Base-by-base conservation (phyloP, 2,329 filamentous ascomycete species). In the Pezicula carpinea region DNA sequence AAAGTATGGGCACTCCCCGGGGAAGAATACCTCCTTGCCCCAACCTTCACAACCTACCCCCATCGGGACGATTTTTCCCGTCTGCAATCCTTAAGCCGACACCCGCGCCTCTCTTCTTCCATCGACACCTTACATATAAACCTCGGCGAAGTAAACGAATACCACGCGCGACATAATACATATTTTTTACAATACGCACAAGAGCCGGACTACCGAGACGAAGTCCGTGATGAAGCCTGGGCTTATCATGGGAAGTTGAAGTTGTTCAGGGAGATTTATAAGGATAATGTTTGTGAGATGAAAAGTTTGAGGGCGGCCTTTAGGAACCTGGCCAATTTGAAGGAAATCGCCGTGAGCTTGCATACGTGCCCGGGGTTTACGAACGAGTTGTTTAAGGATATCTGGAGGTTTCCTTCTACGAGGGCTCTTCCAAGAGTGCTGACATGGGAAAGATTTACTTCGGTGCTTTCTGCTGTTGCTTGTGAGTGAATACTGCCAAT, bases 191-290 rank as follows among this genome's bases (percentile, higher is more conserved):
- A 59, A 40, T 56, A 57, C 33, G 51, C 55, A 32, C 48, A 58
- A 39, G 56, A 62, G 13, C 51, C 56, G 3, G 57, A 57, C 36
- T 51, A 51, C 22, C 57, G 60, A 13, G 51, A 54, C 18, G 56
- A 61, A 31, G 52, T 57, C 11, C 57, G 59, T 48, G 54, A 58
- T n/a, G 52, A 59, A n/a, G 56, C 59, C 14, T 64, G 63, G 59
- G 51, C 53, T 3, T 53, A 57, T 15, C 65, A 65, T 46, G 54
- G 57, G 38, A 44, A 46, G 3, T 52, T 66, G 11, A 63, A 59
- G 43, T 50, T 53, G 33, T 46, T 61, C 19, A 66, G 60, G 29
- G 58, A 58, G 22, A 41, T 42, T 29, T 55, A 59, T 44, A 43
- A 56, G 34, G 48, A 51, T n/a, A 43, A 34, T 3, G 51, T 50